Evolutionary conservation across 441 rosid species (phyloP), one percentile per base, ranked within the genome.

Genomic region (Pelargonium fulgidum): DNA sequence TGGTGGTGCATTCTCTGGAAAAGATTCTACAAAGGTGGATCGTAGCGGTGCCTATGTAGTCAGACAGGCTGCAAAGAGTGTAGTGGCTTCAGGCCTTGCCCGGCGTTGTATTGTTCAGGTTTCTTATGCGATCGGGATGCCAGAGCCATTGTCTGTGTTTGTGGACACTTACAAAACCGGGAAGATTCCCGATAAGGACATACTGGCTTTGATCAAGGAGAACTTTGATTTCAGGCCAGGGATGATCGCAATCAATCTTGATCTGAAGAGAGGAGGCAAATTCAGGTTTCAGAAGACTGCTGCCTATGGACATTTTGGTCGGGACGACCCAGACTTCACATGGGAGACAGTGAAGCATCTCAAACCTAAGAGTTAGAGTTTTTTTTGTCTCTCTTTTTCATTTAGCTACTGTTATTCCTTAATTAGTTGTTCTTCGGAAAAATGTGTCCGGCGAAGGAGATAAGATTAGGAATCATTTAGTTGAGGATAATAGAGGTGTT

Each of bases 331-430:
- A 3, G 68, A 65, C 42, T 65, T 65, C 48, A 41, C 68, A 36
- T 65, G 68, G 68, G 68, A 65, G 68, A 65, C 52, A 11, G 68
- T 65, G n/a, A 65, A 65, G 68, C 68, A 17, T 16, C 68, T 65
- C 47, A 65, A 65, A 44, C 68, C 68, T 65, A 17, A 44, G 26
- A 22, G 24, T 56, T 56, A 54, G 22, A 54, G 17, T 9, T 20
- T 14, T 5, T 54, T 54, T 16, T 50, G 0, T 16, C 20, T 6
- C 0, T 56, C 3, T 7, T 17, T 56, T 56, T 56, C 4, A 56
- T 56, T 7, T 1, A 56, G 62, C 24, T 56, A 56, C 62, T 54
- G 16, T 52, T n/a, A 52, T 54, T 8, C 8, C 1, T 54, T 54
- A 6, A n/a, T n/a, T n/a, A 54, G 17, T 54, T 54, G 61, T n/a